These are phyloP conservation scores for Solanum medicagineum DNA, from an alignment of 257 asterid species.

Conservation along the genomic window DNA sequence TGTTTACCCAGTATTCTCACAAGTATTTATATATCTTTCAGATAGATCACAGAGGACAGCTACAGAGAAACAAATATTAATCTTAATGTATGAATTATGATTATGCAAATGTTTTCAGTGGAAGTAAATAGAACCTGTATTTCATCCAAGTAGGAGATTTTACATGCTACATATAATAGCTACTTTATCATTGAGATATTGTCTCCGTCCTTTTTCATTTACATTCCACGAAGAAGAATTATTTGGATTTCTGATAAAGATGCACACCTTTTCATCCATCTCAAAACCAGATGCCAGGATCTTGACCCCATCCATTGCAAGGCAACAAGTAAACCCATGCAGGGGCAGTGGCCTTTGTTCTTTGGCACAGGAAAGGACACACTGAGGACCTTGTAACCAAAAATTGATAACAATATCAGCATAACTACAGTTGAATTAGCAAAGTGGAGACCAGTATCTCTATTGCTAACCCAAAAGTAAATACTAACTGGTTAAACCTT, in stretches of 20 bases:
- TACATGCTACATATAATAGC: not conserved
- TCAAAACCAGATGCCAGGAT: slow-evolving; percentile 85
- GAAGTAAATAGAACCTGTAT: not conserved
- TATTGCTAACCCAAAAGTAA: not conserved
- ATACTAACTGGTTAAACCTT: not conserved
- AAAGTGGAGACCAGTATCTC: not conserved
- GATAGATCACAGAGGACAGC: not conserved
- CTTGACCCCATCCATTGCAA: slow-evolving; percentile 93
- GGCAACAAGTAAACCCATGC: slow-evolving; percentile 90
- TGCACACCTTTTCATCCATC: slow-evolving; percentile 57
- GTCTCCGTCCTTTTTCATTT: not conserved
- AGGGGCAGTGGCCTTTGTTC: slow-evolving; percentile 73
- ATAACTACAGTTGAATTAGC: not conserved
- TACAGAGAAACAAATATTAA: not conserved
- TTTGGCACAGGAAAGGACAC: slow-evolving; percentile 85
- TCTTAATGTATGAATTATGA: not conserved
- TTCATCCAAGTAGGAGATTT: not conserved
- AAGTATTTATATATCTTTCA: not conserved
- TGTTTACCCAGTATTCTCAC: not conserved
- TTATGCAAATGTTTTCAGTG: not conserved
- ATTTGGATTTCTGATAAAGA: not conserved
- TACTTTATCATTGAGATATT: not conserved
- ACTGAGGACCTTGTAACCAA: slow-evolving; percentile 70
- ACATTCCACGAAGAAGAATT: not conserved
- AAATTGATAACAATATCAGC: not conserved